These are phyloP conservation scores for Echinochloa phyllopogon DNA, from an alignment of 176 grass and related monocot genomes.

Conservation along the genomic window DNA sequence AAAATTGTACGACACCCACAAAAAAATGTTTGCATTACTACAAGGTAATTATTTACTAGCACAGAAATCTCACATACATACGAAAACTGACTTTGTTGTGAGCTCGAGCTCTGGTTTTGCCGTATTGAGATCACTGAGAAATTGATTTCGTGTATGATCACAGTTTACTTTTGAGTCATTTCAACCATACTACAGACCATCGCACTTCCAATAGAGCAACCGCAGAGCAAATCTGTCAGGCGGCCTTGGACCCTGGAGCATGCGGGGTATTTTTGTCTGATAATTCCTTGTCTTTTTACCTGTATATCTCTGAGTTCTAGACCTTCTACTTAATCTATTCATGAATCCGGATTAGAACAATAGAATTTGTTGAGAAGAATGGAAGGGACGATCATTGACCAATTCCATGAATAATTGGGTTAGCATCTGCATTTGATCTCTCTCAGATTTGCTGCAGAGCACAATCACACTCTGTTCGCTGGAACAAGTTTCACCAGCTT, in stretches of 20 bases:
- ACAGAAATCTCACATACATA: not conserved
- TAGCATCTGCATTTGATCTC: not conserved
- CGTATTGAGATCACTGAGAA: not conserved
- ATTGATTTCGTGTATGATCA: not conserved
- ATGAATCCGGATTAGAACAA: not conserved
- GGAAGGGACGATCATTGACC: not conserved
- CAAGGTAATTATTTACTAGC: not conserved
- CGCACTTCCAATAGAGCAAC: not conserved
- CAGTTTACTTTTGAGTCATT: not conserved
- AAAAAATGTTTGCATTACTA: not conserved
- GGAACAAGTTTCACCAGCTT: constrained; percentile 89
- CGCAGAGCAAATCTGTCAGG: not conserved
- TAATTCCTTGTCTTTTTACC: not conserved
- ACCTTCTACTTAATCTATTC: constrained; percentile 10
- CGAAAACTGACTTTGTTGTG: not conserved
- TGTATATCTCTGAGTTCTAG: not conserved
- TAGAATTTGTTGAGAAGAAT: not conserved
- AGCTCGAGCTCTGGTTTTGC: not conserved
- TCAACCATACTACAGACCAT: not conserved
- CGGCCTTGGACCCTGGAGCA: not conserved
- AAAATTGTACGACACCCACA: not conserved
- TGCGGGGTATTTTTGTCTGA: too few species aligned
- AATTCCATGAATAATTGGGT: not conserved
- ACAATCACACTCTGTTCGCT: constrained; percentile 61
- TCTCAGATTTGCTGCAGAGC: not conserved